Base-by-base conservation (phyloP, 257 asterid genomes). In the Solanum clarkiae region DNA sequence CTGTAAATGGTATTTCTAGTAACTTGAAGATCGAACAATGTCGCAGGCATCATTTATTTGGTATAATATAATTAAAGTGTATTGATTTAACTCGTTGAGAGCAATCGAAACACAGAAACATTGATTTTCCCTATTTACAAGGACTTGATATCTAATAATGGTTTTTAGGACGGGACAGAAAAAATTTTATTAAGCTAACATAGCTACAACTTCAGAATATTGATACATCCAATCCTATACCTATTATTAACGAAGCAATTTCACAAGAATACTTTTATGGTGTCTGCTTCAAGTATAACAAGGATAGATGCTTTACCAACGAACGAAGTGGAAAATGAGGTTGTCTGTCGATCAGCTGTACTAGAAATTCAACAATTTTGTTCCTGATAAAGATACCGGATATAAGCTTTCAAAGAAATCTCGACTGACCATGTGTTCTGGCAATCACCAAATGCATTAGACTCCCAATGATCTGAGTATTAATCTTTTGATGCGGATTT, bases 171-270 rank as follows among this genome's bases (percentile, higher is more conserved):
- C 3, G 42, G 57, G 13, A 74, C 8, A 74, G 81, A 74, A 53
- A 74, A 16, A n/a, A 13, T 59, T 74, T 74, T 74, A 74, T 47
- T 74, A 7, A 74, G 60, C 81, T 44, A 45, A 57, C 22, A 72
- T 72, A 72, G 80, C n/a, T 11, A 80, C 66, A 84, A 62, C 69
- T 26, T 79, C 14, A 40, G 85, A 81, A 80, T 81, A 81, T 26
- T 81, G 68, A 68, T 74, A 87, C 87, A 63, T 40, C 77, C 66
- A 82, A 20, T 85, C 69, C 51, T 86, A 24, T 70, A 86, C 49
- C 75, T 86, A 75, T 84, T n/a, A 69, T 18, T 69, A 69, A 36
- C 62, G 82, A 86, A 55, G 85, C 82, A 84, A 55, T 57, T 54
- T 47, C 77, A 86, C 86, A 59, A 71, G 81, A 84, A 60, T 72